Conservation (phyloP, 2,329 filamentous ascomycete species). For the Epichloe scottii region DNA sequence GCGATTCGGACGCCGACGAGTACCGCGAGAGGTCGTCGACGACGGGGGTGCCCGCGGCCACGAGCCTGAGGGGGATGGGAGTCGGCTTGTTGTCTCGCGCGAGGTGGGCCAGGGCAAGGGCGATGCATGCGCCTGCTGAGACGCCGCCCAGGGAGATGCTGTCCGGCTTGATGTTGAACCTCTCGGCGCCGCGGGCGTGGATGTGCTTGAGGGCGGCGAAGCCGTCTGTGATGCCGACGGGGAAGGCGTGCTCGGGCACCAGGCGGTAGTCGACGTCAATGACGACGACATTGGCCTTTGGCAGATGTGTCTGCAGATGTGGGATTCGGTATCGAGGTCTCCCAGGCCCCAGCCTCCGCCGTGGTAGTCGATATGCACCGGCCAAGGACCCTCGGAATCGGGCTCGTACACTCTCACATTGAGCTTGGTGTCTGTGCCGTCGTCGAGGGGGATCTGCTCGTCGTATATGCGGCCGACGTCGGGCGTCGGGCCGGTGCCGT, state of each 20-base stretch:
- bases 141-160: slow-evolving; percentile 32
- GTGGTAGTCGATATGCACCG: slow-evolving; percentile 36
- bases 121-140: slow-evolving; percentile 30
- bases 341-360: slow-evolving; percentile 38
- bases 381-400: slow-evolving; percentile 26
- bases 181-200: slow-evolving; percentile 18
- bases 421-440: slow-evolving; percentile 14
- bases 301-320: slow-evolving; percentile 36
- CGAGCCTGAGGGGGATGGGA: slow-evolving; percentile 22
- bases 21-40: slow-evolving; percentile 28
- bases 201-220: slow-evolving; percentile 32
- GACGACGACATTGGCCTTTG: slow-evolving; percentile 29
- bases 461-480: slow-evolving; percentile 28
- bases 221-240: slow-evolving; percentile 34
- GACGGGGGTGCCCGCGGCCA: slow-evolving; percentile 27
- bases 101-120: slow-evolving; percentile 25
- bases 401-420: slow-evolving; percentile 33
- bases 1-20: slow-evolving; percentile 22
- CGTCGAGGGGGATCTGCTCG: slow-evolving; percentile 19
- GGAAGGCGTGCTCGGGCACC: slow-evolving; percentile 36
- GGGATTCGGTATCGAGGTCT: slow-evolving; percentile 34
- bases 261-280: slow-evolving; percentile 40
- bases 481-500: slow-evolving; percentile 29
- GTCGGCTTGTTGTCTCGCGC: slow-evolving; percentile 22
- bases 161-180: slow-evolving; percentile 25